Evolutionary conservation across 495 filamentous ascomycete species (phyloP), one percentile per base, ranked within the genome.

Genomic region (Tuber magnatum): DNA sequence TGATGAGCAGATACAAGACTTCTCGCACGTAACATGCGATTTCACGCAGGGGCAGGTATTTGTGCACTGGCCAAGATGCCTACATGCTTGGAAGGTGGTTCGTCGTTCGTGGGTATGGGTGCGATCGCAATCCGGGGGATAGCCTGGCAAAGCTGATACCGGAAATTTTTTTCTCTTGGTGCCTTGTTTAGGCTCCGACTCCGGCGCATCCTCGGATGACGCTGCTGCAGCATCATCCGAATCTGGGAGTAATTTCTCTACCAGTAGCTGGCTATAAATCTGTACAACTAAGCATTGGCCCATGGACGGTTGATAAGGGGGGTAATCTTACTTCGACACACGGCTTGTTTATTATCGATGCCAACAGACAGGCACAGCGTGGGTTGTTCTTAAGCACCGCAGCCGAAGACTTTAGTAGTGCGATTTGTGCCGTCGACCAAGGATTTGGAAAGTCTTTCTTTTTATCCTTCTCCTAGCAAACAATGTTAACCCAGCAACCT

Each of bases 11-110:
- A 83, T 83, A 77, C 91, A 93, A 71, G 87, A 87, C 72, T 88
- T 89, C 79, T 93, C 91, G 78, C 91, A 93, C 32, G 89, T 85
- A 61, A 92, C 82, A 38, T 85, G 84, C 20, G 83, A 83, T 35
- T 73, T 42, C 22, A 81, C 76, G 68, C 81, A 83, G 38, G 74
- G 76, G 65, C 81, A 83, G 35, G 38, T 71, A 68, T 74, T 71
- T 28, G 79, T 79, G 76, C 81, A 82, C 48, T 78, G 81, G 18
- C 74, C 81, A 41, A 72, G 75, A 68, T 82, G 81, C 40, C 76
- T 72, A 70, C 81, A 82, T 28, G 81, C 81, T 68, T 81, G 81
- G 39, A 82, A 81, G 46, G 76, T 70, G 20, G 75, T 70, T 35
- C 81, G 80, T 73, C 76, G 73, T 39, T 82, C 78, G 69, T 82